These are phyloP conservation scores for Huntiella moniliformis DNA, from an alignment of 2,329 filamentous ascomycete species.

Conservation along the genomic window DNA sequence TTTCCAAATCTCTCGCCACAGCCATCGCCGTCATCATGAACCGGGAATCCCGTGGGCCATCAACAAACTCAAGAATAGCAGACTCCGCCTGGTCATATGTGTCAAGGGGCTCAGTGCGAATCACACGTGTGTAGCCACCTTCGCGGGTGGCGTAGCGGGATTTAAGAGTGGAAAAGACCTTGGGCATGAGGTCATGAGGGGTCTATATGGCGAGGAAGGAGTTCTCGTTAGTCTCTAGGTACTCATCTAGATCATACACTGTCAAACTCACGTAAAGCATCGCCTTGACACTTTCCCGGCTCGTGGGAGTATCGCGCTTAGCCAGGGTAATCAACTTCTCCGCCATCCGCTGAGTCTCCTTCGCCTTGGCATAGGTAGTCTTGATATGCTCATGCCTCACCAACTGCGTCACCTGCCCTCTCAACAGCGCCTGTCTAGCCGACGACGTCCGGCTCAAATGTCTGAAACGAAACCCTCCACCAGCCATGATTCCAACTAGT, in stretches of 20 bases:
- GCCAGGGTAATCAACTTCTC: conserved; percentile 89
- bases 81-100: conserved; percentile 68
- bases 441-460: conserved; percentile 71
- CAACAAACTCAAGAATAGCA: conserved; percentile 85
- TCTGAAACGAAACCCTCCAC: conserved; percentile 71
- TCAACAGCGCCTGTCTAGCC: conserved; percentile 79
- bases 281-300: conserved; percentile 51
- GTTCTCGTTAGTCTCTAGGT: neutral
- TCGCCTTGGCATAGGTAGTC: conserved; percentile 92
- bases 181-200: conserved; percentile 53
- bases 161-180: conserved; percentile 70
- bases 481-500: conserved; percentile 45
- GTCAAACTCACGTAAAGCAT: conserved; percentile 60
- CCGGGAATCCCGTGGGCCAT: conserved; percentile 82
- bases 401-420: conserved; percentile 88
- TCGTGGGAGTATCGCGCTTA: conserved; percentile 80
- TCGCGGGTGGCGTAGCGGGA: conserved; percentile 60
- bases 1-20: conserved; percentile 43
- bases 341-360: conserved; percentile 82
- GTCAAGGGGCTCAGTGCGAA: conserved; percentile 78
- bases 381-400: conserved; percentile 84
- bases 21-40: conserved; percentile 86
- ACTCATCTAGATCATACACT: neutral
- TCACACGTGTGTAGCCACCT: conserved; percentile 86
- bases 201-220: conserved; percentile 27